Evolutionary conservation across 306 rosid genomes (phyloP), one percentile per base, ranked within the genome.

Genomic region (Citrullus mucosospermus): DNA sequence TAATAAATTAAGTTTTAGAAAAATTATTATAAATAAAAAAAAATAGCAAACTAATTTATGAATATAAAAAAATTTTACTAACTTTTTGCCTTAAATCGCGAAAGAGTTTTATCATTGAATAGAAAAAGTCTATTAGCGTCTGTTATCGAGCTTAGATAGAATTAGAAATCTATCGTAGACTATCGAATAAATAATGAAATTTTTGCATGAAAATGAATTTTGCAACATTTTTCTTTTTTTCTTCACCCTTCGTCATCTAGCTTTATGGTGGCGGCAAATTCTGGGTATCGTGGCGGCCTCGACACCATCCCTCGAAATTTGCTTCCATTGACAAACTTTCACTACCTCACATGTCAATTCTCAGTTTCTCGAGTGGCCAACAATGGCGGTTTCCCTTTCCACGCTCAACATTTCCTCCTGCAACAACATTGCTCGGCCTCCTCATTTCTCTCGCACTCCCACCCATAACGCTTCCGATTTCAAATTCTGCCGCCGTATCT

Each of bases 251-350:
- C 20, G 8, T 53, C 55, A 50, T 50, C 55, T 4, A 3, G 51
- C 30, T 67, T 10, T 41, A 67, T 72, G 77, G 77, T 72, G 77
- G 63, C 20, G 34, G 18, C 78, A 55, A 75, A 75, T 54, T 44
- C 22, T 28, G 65, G 38, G 66, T 34, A 75, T n/a, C 78, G 78
- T 75, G 78, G 78, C 78, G 32, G 53, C 78, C 56, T 57, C 50
- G 30, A 54, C 20, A 75, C 66, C 78, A 55, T 75, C 78, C 78
- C 16, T 75, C 18, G 65, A 38, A 55, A 56, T 20, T 38, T 56
- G 53, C 67, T 75, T 54, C 78, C 66, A 56, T 75, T 57, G 53
- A 55, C 20, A 53, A 72, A 14, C 61, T 72, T 4, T 1, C 28
- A 51, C 61, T 71, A 71, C 61, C 58, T 0, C 38, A 30, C n/a